These are phyloP conservation scores for Suillus tomentosus DNA, from an alignment of 768 basidiomycete species.

Conservation along the genomic window DNA sequence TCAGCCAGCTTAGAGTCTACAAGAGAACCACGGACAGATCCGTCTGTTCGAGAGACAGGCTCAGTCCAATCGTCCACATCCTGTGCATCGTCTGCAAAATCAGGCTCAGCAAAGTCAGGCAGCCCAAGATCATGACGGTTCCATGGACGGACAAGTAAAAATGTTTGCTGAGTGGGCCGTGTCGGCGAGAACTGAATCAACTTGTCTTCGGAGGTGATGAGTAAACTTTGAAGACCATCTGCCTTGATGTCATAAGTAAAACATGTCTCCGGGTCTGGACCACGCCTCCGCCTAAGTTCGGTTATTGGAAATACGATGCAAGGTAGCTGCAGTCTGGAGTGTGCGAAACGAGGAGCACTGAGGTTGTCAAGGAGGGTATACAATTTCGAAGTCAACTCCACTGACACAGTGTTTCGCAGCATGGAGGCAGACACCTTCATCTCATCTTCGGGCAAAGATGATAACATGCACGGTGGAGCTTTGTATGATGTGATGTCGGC, in stretches of 20 bases:
- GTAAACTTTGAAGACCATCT: background rate
- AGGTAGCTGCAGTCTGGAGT: background rate
- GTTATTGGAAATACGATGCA: background rate
- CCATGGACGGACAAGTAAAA: background rate
- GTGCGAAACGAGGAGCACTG: slow-evolving; percentile 1
- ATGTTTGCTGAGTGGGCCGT: background rate
- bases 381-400: background rate
- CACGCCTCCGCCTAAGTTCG: background rate
- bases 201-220: background rate
- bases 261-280: background rate
- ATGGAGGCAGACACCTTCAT: background rate
- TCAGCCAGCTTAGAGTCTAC: background rate
- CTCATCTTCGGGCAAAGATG: background rate
- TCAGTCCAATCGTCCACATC: background rate
- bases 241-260: background rate
- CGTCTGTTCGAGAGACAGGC: background rate
- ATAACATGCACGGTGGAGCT: background rate
- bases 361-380: background rate
- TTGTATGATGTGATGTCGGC: background rate
- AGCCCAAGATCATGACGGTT: background rate
- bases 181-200: background rate
- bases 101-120: background rate
- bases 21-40: background rate
- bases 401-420: background rate
- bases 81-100: background rate